Evolutionary conservation across 495 filamentous ascomycete species (phyloP).

Genomic region (Xylaria longipes): DNA sequence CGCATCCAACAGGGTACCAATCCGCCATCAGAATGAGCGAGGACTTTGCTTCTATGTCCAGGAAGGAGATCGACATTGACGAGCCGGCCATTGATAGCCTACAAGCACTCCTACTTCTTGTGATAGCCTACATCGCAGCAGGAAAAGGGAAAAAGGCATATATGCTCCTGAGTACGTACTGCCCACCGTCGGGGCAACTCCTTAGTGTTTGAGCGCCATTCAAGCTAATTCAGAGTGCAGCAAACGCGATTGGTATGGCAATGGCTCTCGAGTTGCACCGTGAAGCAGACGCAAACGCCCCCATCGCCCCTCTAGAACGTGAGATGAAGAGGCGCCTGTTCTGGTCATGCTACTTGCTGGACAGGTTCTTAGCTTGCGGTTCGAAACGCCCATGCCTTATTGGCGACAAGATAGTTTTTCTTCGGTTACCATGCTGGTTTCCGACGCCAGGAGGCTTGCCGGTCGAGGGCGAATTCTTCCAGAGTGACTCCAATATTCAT

Average conservation of each 20-base stretch:
- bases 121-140: constrained; percentile 73
- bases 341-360: constrained; percentile 84
- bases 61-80: constrained; percentile 74
- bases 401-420: constrained; percentile 72
- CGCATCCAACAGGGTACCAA: constrained; percentile 65
- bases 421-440: constrained; percentile 76
- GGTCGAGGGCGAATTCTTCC: constrained; percentile 77
- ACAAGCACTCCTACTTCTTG: constrained; percentile 77
- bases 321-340: constrained; percentile 79
- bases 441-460: constrained; percentile 59
- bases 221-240: constrained; percentile 46
- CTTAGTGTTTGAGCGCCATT: not conserved
- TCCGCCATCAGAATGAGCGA: constrained; percentile 65
- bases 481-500: constrained; percentile 73
- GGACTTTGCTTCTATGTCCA: constrained; percentile 70
- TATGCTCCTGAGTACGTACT: constrained; percentile 75
- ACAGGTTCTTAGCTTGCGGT: constrained; percentile 78
- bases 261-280: constrained; percentile 79
- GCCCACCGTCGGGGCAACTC: not conserved
- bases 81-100: constrained; percentile 78
- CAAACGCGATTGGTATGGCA: constrained; percentile 80
- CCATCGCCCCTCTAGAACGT: constrained; percentile 65
- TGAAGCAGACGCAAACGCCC: constrained; percentile 64
- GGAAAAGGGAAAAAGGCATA: constrained; percentile 86
- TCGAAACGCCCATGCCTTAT: constrained; percentile 79